Base-by-base conservation (phyloP, 352 stramenopile genomes). In the Thalassiosira delicatula region DNA sequence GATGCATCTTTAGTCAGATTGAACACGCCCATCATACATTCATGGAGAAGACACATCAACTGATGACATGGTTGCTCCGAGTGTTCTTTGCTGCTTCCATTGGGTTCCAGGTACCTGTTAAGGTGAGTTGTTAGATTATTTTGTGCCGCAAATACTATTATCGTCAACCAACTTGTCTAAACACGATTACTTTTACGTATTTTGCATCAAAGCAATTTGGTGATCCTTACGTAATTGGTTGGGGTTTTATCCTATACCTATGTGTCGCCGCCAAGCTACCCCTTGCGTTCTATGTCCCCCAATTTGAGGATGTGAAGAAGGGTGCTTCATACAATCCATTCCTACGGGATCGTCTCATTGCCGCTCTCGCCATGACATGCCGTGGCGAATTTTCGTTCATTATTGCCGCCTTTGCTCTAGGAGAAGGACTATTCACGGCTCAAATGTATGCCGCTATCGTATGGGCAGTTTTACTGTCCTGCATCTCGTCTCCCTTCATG, bases 31-130 rank as follows among this genome's bases (percentile, higher is more conserved):
- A 85, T 70, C 49, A 83, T 25, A 27, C 57, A 3, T 89, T 86
- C 57, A 74, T 77, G 3, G 54, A 81, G 23, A 66, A 89, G 27
- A 76, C 60, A 19, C 60, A 80, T 33, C 46, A 71, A 14, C 35
- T 87, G 25, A 70, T 86, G 25, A 76, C 78, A 7, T 91, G 82
- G 85, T 51, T 90, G 7, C 35, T 90, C 0, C 66, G 77, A 57
- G 79, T 90, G n/a, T 90, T 90, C 67, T 90, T 90, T 40, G 78
- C 76, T 27, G 80, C 78, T 4, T 85, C 85, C 3, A 89, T 90
- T 68, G 85, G 69, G 30, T 86, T 86, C 57, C 71, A 85, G 49
- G 73, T 87, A 11, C 81, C 81, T 14, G 62, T 88, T 21, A 56
- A 21, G n/a, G n/a, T n/a, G n/a, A n/a, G n/a, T n/a, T n/a, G n/a